Base-by-base conservation (phyloP, 73 alveolate genomes). In the Breviolum minutum region DNA sequence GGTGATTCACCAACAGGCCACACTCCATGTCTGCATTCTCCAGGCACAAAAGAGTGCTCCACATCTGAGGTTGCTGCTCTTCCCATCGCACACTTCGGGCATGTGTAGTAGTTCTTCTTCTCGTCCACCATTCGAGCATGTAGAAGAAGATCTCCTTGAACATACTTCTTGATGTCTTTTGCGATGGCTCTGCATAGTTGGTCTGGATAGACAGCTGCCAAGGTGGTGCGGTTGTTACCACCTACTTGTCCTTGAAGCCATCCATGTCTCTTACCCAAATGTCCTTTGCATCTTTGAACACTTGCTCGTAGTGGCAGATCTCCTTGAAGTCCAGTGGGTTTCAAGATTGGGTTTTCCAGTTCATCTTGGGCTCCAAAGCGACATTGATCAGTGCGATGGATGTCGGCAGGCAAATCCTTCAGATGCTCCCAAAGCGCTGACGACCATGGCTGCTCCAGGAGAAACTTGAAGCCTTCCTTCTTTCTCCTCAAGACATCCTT, bases 341-440 rank as follows among this genome's bases (percentile, higher is more conserved):
- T 81, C 71, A 81, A 40, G 20, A 81, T 81, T 13, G 90, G 90
- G 0, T 40, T 8, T 12, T 54, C 61, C 29, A 1, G 16, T 19
- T 81, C 90, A 48, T 81, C 48, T 2, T 40, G 66, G 32, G 90
- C 90, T 2, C 61, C 61, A 27, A 81, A 81, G 4, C 48, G 71
- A 32, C 90, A 81, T 48, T 81, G 90, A 81, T 81, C 90, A 12
- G 90, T 40, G 6, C 90, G 90, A 8, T 54, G 90, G 7, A 13
- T 7, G 40, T 81, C 90, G 0, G 71, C 69, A 48, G 90, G 90
- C 3, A 48, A 30, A 3, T 81, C 71, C 32, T 77, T 20, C 22
- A 81, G 90, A 3, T 48, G 71, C 4, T 81, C 40, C 90, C 90
- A 81, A 22, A 54, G 54, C 6, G 90, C 90, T 16, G 90, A 40